A percentile compares a stretch with the other conserved stretches of the same genome.
Conservation (phyloP, 352 stramenopile genomes). For the Ophiocytium majus region DNA sequence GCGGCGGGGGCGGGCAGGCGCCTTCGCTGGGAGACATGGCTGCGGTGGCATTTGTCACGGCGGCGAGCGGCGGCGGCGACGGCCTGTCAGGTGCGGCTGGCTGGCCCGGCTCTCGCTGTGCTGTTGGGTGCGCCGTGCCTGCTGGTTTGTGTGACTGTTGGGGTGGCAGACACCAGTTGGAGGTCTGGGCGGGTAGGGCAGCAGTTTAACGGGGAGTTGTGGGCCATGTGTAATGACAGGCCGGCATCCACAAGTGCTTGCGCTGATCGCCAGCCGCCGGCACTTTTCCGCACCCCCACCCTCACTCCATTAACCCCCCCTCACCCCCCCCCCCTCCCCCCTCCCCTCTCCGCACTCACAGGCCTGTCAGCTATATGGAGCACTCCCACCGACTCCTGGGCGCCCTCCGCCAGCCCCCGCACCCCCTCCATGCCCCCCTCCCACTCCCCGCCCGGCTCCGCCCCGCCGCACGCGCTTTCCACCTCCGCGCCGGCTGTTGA, state of each 20-base stretch:
- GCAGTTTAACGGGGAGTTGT: too few species aligned
- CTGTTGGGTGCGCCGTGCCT: too few species aligned
- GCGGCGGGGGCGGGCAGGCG: too few species aligned
- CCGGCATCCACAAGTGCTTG: too few species aligned
- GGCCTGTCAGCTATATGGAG: slow-evolving; percentile 8
- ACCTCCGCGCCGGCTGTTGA: background rate
- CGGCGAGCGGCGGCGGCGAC: background rate
- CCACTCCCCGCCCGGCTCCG: too few species aligned
- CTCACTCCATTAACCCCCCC: background rate
- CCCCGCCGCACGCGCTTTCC: background rate
- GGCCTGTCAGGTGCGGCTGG: background rate
- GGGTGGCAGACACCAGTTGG: too few species aligned
- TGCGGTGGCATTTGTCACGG: background rate
- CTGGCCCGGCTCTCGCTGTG: too few species aligned
- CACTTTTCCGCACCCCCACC: too few species aligned
- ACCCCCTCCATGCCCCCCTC: background rate
- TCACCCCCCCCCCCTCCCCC: background rate
- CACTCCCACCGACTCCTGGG: background rate
- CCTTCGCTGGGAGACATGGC: background rate
- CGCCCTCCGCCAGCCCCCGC: background rate
- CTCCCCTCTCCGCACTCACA: background rate
- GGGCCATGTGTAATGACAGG: too few species aligned
- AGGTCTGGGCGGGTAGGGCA: too few species aligned
- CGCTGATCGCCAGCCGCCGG: too few species aligned
- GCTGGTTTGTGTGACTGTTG: too few species aligned